Percentiles rank a stretch among this genome's conserved stretches.
phyloP scores from a whole-genome alignment of 495 filamentous ascomycete species.

The Trichoderma orchidacearum region DNA sequence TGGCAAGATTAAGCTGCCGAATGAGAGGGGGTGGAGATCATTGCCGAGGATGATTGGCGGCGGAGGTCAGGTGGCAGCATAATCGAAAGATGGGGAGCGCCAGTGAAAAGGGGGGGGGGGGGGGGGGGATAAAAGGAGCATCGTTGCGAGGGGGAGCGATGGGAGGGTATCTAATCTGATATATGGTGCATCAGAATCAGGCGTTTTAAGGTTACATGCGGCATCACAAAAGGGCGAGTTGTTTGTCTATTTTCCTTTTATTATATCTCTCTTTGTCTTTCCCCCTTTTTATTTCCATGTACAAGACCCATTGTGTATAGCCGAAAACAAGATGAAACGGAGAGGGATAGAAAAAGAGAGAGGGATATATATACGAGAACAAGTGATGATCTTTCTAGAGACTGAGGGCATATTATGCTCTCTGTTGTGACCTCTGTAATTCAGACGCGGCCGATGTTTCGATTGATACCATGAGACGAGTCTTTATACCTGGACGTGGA shows the following conservation, averaged over 20 bases:
- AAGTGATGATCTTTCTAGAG: not conserved
- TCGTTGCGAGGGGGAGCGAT: not conserved
- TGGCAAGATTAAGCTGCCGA: conserved; percentile 49
- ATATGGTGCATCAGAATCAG: not conserved
- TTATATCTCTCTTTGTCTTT: conserved; percentile 3
- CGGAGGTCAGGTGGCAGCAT: conserved; percentile 1
- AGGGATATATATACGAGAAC: not conserved
- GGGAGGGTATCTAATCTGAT: conserved; percentile 3
- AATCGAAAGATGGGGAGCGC: not conserved
- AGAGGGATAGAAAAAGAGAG: not conserved
- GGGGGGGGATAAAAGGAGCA: not conserved
- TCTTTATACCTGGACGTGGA: no score
- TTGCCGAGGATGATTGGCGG: conserved; percentile 26
- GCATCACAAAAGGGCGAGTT: not conserved
- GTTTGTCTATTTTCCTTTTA: conserved; percentile 1
- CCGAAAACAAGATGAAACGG: not conserved
- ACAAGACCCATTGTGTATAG: not conserved
- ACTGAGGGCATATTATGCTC: no score
- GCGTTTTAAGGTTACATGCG: not conserved
- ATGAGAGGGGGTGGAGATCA: conserved; percentile 34
- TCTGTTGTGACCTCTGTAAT: no score
- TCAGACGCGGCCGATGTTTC: no score
- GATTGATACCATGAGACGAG: no score
- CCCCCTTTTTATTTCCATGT: conserved; percentile 1
- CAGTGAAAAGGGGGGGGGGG: not conserved